These are phyloP conservation scores for Blastocystis sp. DNA, from an alignment of 352 stramenopile genomes.

Conservation along the genomic window DNA sequence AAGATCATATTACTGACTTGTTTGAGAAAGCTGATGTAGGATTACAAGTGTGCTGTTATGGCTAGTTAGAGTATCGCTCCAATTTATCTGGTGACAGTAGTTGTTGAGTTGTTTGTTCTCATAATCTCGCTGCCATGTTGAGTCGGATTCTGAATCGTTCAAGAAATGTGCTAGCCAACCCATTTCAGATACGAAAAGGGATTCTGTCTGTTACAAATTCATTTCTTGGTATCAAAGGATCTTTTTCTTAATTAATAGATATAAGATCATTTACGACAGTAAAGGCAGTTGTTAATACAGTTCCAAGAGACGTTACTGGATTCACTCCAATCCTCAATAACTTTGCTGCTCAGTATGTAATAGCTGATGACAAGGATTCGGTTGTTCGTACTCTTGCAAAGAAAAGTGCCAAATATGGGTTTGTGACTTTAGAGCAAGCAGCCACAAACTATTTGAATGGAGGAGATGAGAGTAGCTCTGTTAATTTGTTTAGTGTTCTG, in stretches of 20 bases:
- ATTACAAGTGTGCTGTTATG: neutral
- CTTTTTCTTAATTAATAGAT: neutral
- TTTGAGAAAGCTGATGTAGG: conserved; percentile 25
- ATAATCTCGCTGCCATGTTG: neutral
- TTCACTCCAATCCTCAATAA: conserved; percentile 40
- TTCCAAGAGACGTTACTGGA: neutral
- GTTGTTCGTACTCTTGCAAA: neutral
- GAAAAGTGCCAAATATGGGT: conserved; percentile 2
- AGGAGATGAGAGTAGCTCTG: neutral
- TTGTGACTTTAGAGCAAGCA: neutral
- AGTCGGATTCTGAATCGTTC: neutral
- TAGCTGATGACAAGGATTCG: neutral
- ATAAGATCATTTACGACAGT: neutral
- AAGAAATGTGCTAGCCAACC: too few relatives aligned
- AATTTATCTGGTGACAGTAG: neutral
- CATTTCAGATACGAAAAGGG: neutral
- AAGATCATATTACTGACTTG: conserved; percentile 16
- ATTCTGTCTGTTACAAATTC: neutral
- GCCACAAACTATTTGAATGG: neutral
- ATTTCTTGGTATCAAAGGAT: neutral
- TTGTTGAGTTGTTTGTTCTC: neutral
- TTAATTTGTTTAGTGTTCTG: conserved; percentile 18
- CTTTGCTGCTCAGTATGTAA: conserved; percentile 4
- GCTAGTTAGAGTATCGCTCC: neutral
- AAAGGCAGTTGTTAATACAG: neutral